These are phyloP conservation scores for Fusarium ambrosium DNA, from an alignment of 2,329 filamentous ascomycete genomes.

Conservation along the genomic window DNA sequence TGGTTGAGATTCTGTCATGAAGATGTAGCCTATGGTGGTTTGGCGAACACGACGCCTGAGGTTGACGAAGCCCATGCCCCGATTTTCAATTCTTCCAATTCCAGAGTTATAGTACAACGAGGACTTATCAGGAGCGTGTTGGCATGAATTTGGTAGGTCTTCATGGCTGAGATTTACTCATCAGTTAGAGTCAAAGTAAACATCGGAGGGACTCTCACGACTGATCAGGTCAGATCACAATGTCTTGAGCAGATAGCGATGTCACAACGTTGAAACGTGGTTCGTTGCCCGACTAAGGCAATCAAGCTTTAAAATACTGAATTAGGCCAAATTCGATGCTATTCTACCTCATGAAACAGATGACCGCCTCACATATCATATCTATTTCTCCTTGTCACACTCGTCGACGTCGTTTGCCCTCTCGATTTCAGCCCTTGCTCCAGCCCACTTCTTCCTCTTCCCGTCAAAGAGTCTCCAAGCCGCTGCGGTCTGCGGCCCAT, in stretches of 20 bases:
- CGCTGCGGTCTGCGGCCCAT: conserved; percentile 38
- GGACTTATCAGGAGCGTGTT: too few relatives aligned
- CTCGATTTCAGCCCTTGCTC: conserved; percentile 1
- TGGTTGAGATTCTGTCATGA: not conserved
- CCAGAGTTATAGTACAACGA: too few relatives aligned
- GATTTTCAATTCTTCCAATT: not conserved
- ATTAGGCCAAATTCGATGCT: not conserved
- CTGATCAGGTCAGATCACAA: not conserved
- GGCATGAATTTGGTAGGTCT: too few relatives aligned
- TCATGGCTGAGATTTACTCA: too few relatives aligned
- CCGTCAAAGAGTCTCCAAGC: conserved; percentile 4
- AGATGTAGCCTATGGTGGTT: not conserved
- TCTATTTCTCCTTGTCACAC: not conserved
- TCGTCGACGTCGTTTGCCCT: not conserved
- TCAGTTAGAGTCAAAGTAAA: too few relatives aligned
- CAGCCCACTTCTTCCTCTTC: not conserved
- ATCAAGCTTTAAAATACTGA: not conserved
- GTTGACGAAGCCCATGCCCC: not conserved
- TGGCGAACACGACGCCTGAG: not conserved
- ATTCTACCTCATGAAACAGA: not conserved
- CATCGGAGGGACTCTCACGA: too few relatives aligned
- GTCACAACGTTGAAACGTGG: not conserved
- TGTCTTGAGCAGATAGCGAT: not conserved
- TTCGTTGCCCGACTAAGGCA: too few relatives aligned
- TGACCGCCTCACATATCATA: not conserved